Conservation (phyloP, 805 yeast genomes). For the Cyberlindnera xylosilytica region DNA sequence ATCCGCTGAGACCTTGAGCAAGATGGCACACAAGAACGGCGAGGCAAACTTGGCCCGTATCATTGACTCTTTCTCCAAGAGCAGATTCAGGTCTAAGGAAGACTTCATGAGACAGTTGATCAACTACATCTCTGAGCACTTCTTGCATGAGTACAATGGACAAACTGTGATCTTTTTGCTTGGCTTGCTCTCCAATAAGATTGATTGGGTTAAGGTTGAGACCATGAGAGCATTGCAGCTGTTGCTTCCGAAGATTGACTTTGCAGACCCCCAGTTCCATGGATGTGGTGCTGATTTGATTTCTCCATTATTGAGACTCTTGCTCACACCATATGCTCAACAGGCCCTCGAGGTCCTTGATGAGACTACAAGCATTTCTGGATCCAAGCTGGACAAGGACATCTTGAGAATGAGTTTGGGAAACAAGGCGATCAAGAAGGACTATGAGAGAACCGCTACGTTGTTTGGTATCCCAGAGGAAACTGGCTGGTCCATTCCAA, state of each 20-base stretch:
- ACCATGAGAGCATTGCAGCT: slow-evolving; percentile 72
- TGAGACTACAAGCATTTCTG: slow-evolving; percentile 79
- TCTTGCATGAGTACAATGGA: slow-evolving; percentile 73
- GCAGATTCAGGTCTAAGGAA: slow-evolving; percentile 81
- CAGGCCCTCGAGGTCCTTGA: slow-evolving; percentile 88
- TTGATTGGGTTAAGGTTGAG: slow-evolving; percentile 76
- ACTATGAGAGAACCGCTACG: slow-evolving; percentile 82
- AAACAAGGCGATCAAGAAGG: slow-evolving; percentile 70
- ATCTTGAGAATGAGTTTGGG: slow-evolving; percentile 91
- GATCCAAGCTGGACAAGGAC: slow-evolving; percentile 87
- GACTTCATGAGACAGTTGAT: slow-evolving; percentile 85
- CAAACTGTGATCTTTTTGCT: slow-evolving; percentile 71
- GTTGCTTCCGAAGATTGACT: slow-evolving; percentile 73
- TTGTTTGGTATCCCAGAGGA: slow-evolving; percentile 93
- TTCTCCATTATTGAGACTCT: slow-evolving; percentile 78
- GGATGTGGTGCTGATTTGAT: slow-evolving; percentile 95
- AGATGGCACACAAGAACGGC: slow-evolving; percentile 55
- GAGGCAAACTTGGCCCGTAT: slow-evolving; percentile 66
- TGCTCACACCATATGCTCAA: slow-evolving; percentile 82
- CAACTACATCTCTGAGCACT: slow-evolving; percentile 60
- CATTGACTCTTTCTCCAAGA: slow-evolving; percentile 70
- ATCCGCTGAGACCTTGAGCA: slow-evolving; percentile 55
- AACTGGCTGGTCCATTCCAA: slow-evolving; percentile 95
- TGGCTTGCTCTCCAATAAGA: slow-evolving; percentile 75
- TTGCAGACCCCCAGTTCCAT: slow-evolving; percentile 71